phyloP scores from a whole-genome alignment of 1,139 yeast species.

The Pichia norvegensis region DNA sequence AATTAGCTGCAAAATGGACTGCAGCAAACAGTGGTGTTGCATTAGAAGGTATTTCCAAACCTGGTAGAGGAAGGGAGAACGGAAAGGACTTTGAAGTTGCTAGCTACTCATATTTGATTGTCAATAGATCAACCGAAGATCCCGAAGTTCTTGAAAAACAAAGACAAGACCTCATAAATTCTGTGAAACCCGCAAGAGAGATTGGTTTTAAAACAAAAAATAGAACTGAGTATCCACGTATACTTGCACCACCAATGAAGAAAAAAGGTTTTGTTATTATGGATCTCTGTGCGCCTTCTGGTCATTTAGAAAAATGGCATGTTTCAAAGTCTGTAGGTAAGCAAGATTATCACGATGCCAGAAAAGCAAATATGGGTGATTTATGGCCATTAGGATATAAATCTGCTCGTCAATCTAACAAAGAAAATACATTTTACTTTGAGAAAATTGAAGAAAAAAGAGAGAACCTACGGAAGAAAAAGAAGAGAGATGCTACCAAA shows the following conservation, averaged over 20 bases:
- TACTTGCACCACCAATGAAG: constrained; percentile 64
- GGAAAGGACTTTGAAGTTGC: constrained; percentile 70
- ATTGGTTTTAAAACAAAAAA: constrained; percentile 29
- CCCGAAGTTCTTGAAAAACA: constrained; percentile 31
- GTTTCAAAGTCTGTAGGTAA: constrained; percentile 73
- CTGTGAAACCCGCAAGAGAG: constrained; percentile 13
- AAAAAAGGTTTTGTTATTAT: constrained; percentile 77
- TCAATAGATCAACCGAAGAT: constrained; percentile 47
- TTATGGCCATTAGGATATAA: constrained; percentile 81
- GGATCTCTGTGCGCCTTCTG: constrained; percentile 74
- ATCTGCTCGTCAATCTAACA: constrained; percentile 37
- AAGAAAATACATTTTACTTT: constrained; percentile 25
- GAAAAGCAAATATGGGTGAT: constrained; percentile 81
- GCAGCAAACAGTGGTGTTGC: constrained; percentile 49
- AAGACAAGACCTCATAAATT: constrained; percentile 9
- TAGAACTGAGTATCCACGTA: constrained; percentile 60
- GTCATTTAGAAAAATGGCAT: constrained; percentile 78
- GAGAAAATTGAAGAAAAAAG: constrained; percentile 26
- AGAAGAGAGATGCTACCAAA: constrained; percentile 21
- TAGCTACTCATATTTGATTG: constrained; percentile 67
- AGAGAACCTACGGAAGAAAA: constrained; percentile 18
- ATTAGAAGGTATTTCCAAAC: constrained; percentile 36
- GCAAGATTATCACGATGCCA: constrained; percentile 79
- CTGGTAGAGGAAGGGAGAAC: constrained; percentile 69
- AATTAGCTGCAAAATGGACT: constrained; percentile 69